These are phyloP conservation scores for Telfairia occidentalis DNA, from an alignment of 331 rosid genomes.

Conservation along the genomic window DNA sequence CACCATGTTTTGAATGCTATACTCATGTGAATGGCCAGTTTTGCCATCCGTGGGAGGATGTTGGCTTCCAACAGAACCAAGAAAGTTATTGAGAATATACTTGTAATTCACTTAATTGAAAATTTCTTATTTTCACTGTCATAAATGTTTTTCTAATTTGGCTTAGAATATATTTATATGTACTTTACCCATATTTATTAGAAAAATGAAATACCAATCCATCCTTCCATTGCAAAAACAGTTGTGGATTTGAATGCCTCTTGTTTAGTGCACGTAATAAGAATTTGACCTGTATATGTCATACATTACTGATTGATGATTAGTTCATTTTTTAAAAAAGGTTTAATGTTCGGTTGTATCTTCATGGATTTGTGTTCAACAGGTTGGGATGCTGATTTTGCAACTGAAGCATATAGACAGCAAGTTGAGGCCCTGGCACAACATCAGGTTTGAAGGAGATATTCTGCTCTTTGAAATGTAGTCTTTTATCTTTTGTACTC, in stretches of 20 bases:
- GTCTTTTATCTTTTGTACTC: not conserved
- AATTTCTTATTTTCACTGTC: not conserved
- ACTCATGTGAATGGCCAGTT: not conserved
- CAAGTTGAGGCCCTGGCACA: slow-evolving; percentile 94
- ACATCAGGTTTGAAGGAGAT: slow-evolving; percentile 52
- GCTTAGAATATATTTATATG: not conserved
- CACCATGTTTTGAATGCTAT: not conserved
- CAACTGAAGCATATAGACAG: slow-evolving; percentile 95
- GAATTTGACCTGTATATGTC: not conserved
- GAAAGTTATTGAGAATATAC: not conserved
- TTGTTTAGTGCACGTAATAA: not conserved
- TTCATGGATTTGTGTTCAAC: slow-evolving; percentile 16
- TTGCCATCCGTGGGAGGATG: not conserved
- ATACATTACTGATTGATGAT: not conserved
- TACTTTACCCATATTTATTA: not conserved
- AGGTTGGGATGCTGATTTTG: slow-evolving; percentile 99
- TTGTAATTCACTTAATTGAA: not conserved
- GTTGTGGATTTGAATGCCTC: not conserved
- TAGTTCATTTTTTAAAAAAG: not conserved
- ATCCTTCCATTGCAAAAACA: not conserved
- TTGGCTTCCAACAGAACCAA: not conserved
- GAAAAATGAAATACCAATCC: not conserved
- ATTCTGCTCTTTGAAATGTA: not conserved
- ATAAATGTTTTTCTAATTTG: not conserved
- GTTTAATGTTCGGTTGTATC: slow-evolving; percentile 12